phyloP scores from a whole-genome alignment of 306 rosid genomes.

The Pterocarpus macrocarpus region DNA sequence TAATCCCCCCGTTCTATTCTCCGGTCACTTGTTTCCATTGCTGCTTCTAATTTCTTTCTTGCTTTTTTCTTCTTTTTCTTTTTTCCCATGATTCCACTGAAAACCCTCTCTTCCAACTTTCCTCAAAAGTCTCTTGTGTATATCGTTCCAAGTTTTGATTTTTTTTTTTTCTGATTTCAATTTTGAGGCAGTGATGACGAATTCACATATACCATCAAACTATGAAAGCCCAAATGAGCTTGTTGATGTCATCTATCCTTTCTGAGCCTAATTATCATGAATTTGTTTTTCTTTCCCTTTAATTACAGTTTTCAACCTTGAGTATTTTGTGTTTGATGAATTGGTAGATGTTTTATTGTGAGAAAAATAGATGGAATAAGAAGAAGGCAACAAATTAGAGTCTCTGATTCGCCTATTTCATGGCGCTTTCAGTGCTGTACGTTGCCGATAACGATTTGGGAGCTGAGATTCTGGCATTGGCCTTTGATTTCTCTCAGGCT shows the following conservation, averaged over 20 bases:
- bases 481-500: constrained; percentile 42
- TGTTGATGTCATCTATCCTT: constrained; percentile 67
- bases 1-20: constrained; percentile 34
- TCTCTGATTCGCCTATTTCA: constrained; percentile 71
- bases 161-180: not conserved
- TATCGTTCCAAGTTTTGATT: not conserved
- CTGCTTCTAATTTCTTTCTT: constrained; percentile 38
- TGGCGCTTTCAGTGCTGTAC: constrained; percentile 86
- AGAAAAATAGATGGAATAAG: not conserved
- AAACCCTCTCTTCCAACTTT: too few species aligned
- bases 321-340: too few species aligned
- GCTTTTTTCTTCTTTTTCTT: too few species aligned
- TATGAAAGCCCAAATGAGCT: constrained; percentile 78
- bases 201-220: constrained; percentile 87
- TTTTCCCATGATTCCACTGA: not conserved
- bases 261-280: constrained; percentile 63
- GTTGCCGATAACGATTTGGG: constrained; percentile 79
- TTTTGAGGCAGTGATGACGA: constrained; percentile 64
- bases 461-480: constrained; percentile 76
- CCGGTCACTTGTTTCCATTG: not conserved
- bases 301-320: not conserved
- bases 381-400: constrained; percentile 92
- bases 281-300: too few species aligned
- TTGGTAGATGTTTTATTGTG: too few species aligned
- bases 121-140: not conserved